Evolutionary conservation across 495 filamentous ascomycete genomes (phyloP).

Genomic region (Daldinia childiae): DNA sequence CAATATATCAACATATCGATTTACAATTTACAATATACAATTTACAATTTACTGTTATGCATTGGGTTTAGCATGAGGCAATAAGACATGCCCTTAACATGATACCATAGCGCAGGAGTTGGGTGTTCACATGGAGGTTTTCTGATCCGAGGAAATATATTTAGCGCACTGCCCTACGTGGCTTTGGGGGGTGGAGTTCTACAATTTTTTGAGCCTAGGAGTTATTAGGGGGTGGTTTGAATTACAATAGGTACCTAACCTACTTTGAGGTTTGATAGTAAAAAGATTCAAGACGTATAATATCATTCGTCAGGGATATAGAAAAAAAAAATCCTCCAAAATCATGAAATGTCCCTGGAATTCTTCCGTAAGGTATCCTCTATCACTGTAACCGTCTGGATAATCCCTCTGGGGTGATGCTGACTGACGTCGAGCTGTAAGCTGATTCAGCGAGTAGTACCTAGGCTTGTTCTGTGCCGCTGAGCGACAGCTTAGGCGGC

Average conservation of each 20-base stretch:
- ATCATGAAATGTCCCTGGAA: not conserved
- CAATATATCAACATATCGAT: not conserved
- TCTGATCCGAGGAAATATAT: slow-evolving; percentile 7
- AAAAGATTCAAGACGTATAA: not conserved
- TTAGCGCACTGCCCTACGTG: slow-evolving; percentile 7
- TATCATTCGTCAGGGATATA: not conserved
- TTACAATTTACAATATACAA: slow-evolving; percentile 16
- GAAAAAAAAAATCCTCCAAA: not conserved
- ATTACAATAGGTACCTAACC: not conserved
- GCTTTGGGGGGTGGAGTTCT: slow-evolving; percentile 6
- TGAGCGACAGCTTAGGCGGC: not conserved
- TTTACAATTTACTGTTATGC: slow-evolving; percentile 21
- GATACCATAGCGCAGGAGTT: slow-evolving; percentile 39
- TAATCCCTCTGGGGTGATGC: not conserved
- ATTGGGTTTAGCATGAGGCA: slow-evolving; percentile 16
- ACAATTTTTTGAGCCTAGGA: not conserved
- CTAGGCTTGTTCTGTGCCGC: not conserved
- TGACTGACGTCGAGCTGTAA: slow-evolving; percentile 6
- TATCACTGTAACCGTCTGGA: not conserved
- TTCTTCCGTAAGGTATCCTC: not conserved
- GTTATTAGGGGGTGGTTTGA: not conserved
- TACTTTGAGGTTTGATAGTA: not conserved
- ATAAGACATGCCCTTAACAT: slow-evolving; percentile 18
- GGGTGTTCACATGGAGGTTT: slow-evolving; percentile 17
- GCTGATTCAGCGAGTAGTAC: slow-evolving; percentile 5